These are phyloP conservation scores for Mycena chlorophos DNA, from an alignment of 768 basidiomycete genomes.

Conservation along the genomic window DNA sequence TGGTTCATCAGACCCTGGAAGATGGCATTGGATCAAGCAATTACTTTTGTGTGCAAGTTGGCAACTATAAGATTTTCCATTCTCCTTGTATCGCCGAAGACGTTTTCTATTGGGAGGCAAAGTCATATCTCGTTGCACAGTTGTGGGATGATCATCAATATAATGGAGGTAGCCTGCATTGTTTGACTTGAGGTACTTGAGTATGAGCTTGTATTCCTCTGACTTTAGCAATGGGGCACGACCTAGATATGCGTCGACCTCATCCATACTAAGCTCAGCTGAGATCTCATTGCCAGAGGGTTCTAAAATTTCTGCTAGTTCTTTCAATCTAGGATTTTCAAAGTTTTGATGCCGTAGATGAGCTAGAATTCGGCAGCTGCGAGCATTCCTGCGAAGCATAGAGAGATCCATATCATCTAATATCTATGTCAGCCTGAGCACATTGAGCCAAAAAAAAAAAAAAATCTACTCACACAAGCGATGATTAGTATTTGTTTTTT, in stretches of 20 bases:
- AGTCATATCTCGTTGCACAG: neutral
- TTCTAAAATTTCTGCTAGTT: neutral
- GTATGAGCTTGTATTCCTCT: neutral
- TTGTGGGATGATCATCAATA: neutral
- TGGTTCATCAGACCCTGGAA: neutral
- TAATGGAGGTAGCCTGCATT: neutral
- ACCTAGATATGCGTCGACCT: neutral
- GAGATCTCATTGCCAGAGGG: neutral
- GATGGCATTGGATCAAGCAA: neutral
- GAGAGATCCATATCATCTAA: slow-evolving; percentile 4
- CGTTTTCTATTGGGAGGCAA: neutral
- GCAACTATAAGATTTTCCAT: neutral
- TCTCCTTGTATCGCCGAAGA: neutral
- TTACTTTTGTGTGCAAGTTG: neutral
- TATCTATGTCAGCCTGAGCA: neutral
- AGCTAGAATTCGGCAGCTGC: neutral
- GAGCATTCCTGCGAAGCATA: neutral
- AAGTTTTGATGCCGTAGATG: neutral
- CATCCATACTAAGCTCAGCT: neutral
- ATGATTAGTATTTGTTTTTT: slow-evolving; percentile 6
- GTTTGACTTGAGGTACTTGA: neutral
- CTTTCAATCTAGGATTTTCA: neutral
- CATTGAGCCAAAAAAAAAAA: neutral
- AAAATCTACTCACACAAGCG: slow-evolving; percentile 1
- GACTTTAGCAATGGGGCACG: neutral